Conservation (phyloP, 2,329 filamentous ascomycete genomes). For the Chrysosphaeria jannelii region DNA sequence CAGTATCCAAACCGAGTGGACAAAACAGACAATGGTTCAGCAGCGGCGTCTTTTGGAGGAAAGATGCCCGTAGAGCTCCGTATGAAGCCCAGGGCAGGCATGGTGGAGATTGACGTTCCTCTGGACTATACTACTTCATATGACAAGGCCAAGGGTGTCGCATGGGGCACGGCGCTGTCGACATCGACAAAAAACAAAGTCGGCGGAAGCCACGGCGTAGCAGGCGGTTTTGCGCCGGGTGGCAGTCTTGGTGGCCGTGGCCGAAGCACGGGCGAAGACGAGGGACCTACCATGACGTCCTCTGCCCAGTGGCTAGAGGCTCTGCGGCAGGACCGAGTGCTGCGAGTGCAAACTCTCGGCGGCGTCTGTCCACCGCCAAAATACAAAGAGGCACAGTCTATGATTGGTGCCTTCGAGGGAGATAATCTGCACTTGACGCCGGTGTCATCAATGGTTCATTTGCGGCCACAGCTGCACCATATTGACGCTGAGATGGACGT, state of each 20-base stretch:
- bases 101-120: slow-evolving; percentile 80
- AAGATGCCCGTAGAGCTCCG: slow-evolving; percentile 43
- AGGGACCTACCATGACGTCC: slow-evolving; percentile 3
- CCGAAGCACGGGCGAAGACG: slow-evolving; percentile 3
- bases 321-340: slow-evolving; percentile 35
- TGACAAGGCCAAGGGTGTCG: slow-evolving; percentile 53
- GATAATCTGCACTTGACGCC: slow-evolving; percentile 71
- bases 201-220: slow-evolving; percentile 36
- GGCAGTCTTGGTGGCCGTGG: slow-evolving; percentile 7
- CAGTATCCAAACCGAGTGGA: slow-evolving; percentile 61
- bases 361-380: slow-evolving; percentile 27
- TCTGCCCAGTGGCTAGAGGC: slow-evolving; percentile 34
- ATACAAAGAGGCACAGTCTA: slow-evolving; percentile 47
- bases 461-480: slow-evolving; percentile 79
- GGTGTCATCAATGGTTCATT: slow-evolving; percentile 54
- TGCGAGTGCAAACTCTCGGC: slow-evolving; percentile 59
- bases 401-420: slow-evolving; percentile 72
- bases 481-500: slow-evolving; percentile 60
- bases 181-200: slow-evolving; percentile 25
- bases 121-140: slow-evolving; percentile 44
- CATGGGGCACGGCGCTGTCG: slow-evolving; percentile 52
- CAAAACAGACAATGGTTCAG: slow-evolving; percentile 13
- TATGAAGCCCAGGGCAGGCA: slow-evolving; percentile 51
- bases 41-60: slow-evolving; percentile 14
- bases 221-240: slow-evolving; percentile 41